These are phyloP conservation scores for Epichloe typhina DNA, from an alignment of 2,329 filamentous ascomycete genomes.

Conservation along the genomic window DNA sequence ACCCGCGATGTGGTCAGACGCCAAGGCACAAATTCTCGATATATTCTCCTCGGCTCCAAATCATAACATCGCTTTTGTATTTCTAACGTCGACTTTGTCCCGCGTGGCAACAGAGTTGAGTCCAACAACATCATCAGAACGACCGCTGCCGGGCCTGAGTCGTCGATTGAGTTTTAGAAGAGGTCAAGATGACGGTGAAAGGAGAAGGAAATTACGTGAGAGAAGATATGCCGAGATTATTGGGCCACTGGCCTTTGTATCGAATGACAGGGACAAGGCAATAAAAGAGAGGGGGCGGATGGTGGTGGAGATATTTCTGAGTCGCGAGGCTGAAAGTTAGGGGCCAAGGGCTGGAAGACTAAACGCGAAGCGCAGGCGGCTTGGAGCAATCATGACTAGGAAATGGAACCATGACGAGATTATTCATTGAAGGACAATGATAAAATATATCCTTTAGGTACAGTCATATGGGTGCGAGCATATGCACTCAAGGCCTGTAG, in stretches of 20 bases:
- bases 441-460: neutral
- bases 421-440: neutral
- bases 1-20: constrained; percentile 21
- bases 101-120: constrained; percentile 36
- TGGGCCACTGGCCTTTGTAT: constrained; percentile 47
- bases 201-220: constrained; percentile 44
- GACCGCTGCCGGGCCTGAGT: constrained; percentile 19
- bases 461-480: neutral
- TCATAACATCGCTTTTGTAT: constrained; percentile 82
- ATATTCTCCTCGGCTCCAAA: constrained; percentile 57
- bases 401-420: neutral
- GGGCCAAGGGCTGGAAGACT: constrained; percentile 6
- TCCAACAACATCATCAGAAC: constrained; percentile 21
- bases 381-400: neutral
- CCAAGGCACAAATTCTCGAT: constrained; percentile 52
- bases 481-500: neutral
- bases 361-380: neutral
- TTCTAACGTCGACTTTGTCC: constrained; percentile 64
- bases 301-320: constrained; percentile 55
- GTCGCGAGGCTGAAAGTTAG: constrained; percentile 21
- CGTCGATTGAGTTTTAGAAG: constrained; percentile 35
- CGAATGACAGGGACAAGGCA: constrained; percentile 40
- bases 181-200: constrained; percentile 15
- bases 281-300: constrained; percentile 51
- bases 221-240: constrained; percentile 53